phyloP scores from a whole-genome alignment of 2,329 filamentous ascomycete genomes.

The Paraphaeosphaeria minitans region DNA sequence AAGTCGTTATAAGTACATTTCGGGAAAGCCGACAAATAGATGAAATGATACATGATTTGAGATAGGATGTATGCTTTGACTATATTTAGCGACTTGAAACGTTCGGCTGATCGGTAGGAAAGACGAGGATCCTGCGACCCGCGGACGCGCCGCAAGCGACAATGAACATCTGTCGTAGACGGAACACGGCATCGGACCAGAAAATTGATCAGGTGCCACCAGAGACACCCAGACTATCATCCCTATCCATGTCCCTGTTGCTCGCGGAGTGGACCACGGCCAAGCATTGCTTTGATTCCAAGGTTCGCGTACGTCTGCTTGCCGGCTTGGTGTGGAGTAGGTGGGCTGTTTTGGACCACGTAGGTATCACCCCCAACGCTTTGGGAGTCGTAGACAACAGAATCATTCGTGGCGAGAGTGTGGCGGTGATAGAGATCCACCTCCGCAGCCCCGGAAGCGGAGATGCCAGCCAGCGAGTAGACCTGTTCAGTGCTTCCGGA shows the following conservation, averaged over 20 bases:
- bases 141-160: slow-evolving; percentile 10
- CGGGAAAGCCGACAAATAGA: slow-evolving; percentile 1
- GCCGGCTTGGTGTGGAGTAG: slow-evolving; percentile 12
- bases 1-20: slow-evolving; percentile 10
- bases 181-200: not conserved
- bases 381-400: slow-evolving; percentile 57
- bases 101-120: slow-evolving; percentile 4
- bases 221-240: not conserved
- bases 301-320: slow-evolving; percentile 29
- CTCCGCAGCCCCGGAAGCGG: slow-evolving; percentile 18
- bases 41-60: slow-evolving; percentile 6
- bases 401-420: slow-evolving; percentile 61
- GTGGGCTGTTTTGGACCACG: slow-evolving; percentile 16
- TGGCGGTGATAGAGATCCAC: slow-evolving; percentile 62
- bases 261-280: slow-evolving; percentile 32
- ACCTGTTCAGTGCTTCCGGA: slow-evolving; percentile 63
- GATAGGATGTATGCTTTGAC: slow-evolving; percentile 11
- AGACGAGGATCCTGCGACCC: slow-evolving; percentile 3
- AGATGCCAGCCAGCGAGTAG: slow-evolving; percentile 59
- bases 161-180: not conserved
- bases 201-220: slow-evolving; percentile 1
- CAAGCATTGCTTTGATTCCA: slow-evolving; percentile 34
- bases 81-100: slow-evolving; percentile 14
- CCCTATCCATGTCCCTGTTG: slow-evolving; percentile 9
- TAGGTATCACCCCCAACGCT: slow-evolving; percentile 26